A percentile compares a stretch with the other conserved stretches of the same genome.
Evolutionary conservation across 306 rosid genomes (phyloP).

Genomic region (Cucurbita pepo): DNA sequence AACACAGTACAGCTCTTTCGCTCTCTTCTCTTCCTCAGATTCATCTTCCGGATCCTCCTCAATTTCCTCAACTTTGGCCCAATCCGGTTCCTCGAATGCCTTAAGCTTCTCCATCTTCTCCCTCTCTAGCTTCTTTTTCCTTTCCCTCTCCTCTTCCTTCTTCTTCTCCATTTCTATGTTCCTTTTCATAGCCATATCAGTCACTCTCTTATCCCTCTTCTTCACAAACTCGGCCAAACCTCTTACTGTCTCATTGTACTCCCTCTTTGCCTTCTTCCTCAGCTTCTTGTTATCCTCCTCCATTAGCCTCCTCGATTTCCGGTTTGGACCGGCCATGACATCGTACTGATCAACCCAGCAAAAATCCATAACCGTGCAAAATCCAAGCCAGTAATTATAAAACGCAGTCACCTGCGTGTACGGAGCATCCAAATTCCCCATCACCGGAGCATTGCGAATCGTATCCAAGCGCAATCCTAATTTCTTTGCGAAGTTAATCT

Average conservation of each 20-base stretch:
- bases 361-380: slow-evolving; percentile 80
- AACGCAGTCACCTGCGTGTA: slow-evolving; percentile 74
- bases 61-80: slow-evolving; percentile 43
- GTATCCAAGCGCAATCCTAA: slow-evolving; percentile 43
- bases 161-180: slow-evolving; percentile 52
- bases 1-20: slow-evolving; percentile 71
- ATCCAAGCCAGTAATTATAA: slow-evolving; percentile 66
- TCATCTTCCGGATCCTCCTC: slow-evolving; percentile 10
- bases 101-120: slow-evolving; percentile 52
- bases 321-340: slow-evolving; percentile 53
- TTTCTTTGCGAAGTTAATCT: slow-evolving; percentile 44
- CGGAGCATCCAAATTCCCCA: slow-evolving; percentile 76
- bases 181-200: slow-evolving; percentile 75
- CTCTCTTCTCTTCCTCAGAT: slow-evolving; percentile 29
- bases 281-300: slow-evolving; percentile 90
- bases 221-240: slow-evolving; percentile 80
- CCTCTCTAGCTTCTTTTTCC: slow-evolving; percentile 50
- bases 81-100: slow-evolving; percentile 75
- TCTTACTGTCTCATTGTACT: slow-evolving; percentile 81
- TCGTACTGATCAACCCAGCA: slow-evolving; percentile 80
- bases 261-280: slow-evolving; percentile 78
- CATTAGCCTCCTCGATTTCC: slow-evolving; percentile 73
- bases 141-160: slow-evolving; percentile 59
- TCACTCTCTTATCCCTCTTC: slow-evolving; percentile 94
- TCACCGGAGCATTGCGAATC: slow-evolving; percentile 50